Percentiles rank a stretch among this genome's conserved stretches.
These are phyloP conservation scores for Atkinsonella hypoxylon DNA, from an alignment of 2,329 filamentous ascomycete species.

Conservation along the genomic window DNA sequence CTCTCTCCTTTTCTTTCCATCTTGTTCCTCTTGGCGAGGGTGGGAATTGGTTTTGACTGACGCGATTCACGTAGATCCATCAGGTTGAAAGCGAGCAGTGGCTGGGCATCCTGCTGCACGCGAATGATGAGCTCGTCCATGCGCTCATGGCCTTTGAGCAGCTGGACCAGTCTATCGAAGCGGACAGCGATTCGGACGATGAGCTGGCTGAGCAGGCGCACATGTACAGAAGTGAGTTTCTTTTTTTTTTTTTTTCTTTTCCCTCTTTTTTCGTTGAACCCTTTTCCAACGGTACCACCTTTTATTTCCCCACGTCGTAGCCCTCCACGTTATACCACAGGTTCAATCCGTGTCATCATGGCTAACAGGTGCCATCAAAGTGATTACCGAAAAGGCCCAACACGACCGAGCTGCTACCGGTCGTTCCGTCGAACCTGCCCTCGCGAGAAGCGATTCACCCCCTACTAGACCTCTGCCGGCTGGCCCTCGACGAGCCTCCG, in stretches of 20 bases:
- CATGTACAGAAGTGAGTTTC: slow-evolving; percentile 51
- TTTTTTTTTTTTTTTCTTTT: slow-evolving; percentile 10
- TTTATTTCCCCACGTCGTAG: too few species aligned
- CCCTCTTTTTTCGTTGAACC: slow-evolving; percentile 8
- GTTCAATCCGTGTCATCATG: too few species aligned
- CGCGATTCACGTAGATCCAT: slow-evolving; percentile 50
- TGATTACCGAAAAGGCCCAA: slow-evolving; percentile 41
- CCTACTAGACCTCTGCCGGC: slow-evolving; percentile 30
- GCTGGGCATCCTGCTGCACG: slow-evolving; percentile 80
- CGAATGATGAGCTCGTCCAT: slow-evolving; percentile 90
- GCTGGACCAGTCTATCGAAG: slow-evolving; percentile 74
- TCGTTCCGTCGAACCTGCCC: slow-evolving; percentile 29
- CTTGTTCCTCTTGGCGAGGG: neutral
- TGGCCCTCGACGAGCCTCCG: neutral
- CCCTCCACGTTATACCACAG: too few species aligned
- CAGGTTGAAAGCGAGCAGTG: slow-evolving; percentile 84
- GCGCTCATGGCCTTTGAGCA: slow-evolving; percentile 92
- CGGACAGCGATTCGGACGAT: slow-evolving; percentile 59
- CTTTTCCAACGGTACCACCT: too few species aligned
- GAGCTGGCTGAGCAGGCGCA: slow-evolving; percentile 56
- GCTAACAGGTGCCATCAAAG: slow-evolving; percentile 19
- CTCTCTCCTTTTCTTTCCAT: neutral
- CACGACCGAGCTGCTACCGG: slow-evolving; percentile 24
- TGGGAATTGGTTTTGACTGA: neutral
- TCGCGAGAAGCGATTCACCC: slow-evolving; percentile 12